Conservation (phyloP, 192 early-diverging fungal species). For the Backusella circina region DNA sequence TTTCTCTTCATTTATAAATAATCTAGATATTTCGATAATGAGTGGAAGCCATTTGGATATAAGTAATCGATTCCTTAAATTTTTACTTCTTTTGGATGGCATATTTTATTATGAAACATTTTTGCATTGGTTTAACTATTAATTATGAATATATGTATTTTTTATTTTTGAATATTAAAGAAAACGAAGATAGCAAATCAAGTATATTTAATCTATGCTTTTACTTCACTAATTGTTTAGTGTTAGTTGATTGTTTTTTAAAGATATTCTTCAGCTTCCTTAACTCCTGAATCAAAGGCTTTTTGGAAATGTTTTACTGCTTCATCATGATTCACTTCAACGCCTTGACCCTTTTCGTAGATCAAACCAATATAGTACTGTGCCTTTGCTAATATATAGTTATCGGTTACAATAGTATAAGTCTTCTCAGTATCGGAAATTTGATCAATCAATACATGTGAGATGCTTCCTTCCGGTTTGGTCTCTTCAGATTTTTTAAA, state of each 20-base stretch:
- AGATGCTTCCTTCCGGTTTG: background rate
- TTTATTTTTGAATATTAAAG: background rate
- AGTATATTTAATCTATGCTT: background rate
- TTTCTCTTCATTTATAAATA: background rate
- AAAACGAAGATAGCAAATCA: too few relatives aligned
- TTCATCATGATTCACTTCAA: background rate
- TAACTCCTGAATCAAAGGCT: background rate
- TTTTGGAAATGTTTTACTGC: background rate
- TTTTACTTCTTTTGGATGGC: background rate
- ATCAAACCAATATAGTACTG: background rate
- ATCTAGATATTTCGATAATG: conserved; percentile 26
- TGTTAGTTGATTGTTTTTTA: background rate
- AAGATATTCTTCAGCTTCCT: background rate
- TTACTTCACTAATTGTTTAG: background rate
- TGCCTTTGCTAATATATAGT: background rate
- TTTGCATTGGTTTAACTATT: background rate
- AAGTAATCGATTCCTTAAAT: background rate
- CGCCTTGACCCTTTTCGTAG: background rate
- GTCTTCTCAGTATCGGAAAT: background rate
- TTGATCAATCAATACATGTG: background rate
- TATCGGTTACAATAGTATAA: background rate
- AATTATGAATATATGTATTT: background rate
- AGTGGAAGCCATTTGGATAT: conserved; percentile 30
- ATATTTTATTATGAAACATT: background rate
- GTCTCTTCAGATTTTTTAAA: background rate